phyloP scores from a whole-genome alignment of 1,284 basidiomycete genomes.

The Moesziomyces parantarcticus region DNA sequence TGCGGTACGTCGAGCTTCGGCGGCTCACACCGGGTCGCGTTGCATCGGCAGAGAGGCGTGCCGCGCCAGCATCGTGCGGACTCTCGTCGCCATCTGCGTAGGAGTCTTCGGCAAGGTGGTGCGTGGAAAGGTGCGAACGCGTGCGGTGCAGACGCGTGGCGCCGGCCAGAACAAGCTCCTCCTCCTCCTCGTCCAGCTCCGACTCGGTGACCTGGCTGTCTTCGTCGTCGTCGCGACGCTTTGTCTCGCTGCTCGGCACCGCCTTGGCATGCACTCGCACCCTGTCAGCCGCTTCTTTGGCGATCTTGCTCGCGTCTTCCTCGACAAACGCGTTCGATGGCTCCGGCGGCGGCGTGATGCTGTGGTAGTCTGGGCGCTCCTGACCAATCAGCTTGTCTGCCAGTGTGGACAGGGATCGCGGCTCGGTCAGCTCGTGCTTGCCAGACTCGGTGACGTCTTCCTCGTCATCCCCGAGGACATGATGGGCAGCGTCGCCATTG shows the following conservation, averaged over 20 bases:
- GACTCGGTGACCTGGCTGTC: conserved; percentile 47
- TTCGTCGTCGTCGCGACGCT: conserved; percentile 20
- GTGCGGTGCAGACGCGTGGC: conserved; percentile 47
- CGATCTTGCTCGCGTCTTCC: conserved; percentile 6
- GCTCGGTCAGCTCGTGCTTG: conserved; percentile 3
- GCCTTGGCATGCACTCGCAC: conserved; percentile 35
- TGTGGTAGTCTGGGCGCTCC: conserved; percentile 36
- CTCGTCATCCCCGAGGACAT: conserved; percentile 29
- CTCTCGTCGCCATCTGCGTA: conserved; percentile 10
- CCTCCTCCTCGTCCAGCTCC: conserved; percentile 52
- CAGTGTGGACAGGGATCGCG: conserved; percentile 6
- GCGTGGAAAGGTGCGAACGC: conserved; percentile 39
- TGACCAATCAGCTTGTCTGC: conserved; percentile 28
- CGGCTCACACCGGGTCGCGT: conserved; percentile 15
- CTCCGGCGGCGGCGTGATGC: conserved; percentile 39
- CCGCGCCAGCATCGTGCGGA: background rate
- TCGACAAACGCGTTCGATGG: conserved; percentile 8
- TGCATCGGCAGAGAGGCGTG: background rate
- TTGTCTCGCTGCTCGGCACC: background rate
- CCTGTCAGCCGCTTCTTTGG: conserved; percentile 11
- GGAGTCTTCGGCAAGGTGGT: conserved; percentile 7
- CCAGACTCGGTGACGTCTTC: conserved; percentile 12
- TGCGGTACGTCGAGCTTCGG: conserved; percentile 28
- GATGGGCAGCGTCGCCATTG: conserved; percentile 7
- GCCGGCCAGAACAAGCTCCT: conserved; percentile 43